Conservation (phyloP, 169 alveolate species). For the Cryptosporidium canis region DNA sequence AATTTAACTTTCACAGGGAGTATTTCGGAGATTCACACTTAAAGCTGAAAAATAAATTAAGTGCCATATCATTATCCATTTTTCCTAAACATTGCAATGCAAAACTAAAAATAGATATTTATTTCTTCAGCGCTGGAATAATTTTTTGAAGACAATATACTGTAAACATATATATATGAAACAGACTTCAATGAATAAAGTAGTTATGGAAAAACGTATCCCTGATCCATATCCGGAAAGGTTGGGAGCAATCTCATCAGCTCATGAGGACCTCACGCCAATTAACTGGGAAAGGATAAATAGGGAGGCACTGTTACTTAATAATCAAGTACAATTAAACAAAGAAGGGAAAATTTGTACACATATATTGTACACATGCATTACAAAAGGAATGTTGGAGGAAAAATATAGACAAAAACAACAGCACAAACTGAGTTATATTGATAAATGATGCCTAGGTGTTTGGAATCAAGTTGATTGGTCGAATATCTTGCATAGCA, state of each 20-base stretch:
- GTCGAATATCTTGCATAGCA: constrained; percentile 9
- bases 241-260: constrained; percentile 4
- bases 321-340: constrained; percentile 44
- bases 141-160: background rate
- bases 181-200: background rate
- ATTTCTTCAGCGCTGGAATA: no score
- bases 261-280: background rate
- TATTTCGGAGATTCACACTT: no score
- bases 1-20: no score
- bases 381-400: constrained; percentile 21
- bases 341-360: constrained; percentile 70
- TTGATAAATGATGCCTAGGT: background rate
- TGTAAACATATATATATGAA: background rate
- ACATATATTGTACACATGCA: constrained; percentile 42
- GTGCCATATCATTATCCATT: no score
- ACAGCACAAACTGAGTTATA: constrained; percentile 14
- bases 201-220: background rate
- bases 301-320: constrained; percentile 39
- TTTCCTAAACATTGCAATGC: no score
- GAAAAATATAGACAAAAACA: constrained; percentile 28
- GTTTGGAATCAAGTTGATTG: background rate
- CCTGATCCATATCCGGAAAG: constrained; percentile 26
- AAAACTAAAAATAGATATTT: no score
- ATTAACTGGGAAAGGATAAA: constrained; percentile 41
- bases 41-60: no score